Evolutionary conservation across 2,329 filamentous ascomycete genomes (phyloP).

Genomic region (Cadophora luteo-olivacea): DNA sequence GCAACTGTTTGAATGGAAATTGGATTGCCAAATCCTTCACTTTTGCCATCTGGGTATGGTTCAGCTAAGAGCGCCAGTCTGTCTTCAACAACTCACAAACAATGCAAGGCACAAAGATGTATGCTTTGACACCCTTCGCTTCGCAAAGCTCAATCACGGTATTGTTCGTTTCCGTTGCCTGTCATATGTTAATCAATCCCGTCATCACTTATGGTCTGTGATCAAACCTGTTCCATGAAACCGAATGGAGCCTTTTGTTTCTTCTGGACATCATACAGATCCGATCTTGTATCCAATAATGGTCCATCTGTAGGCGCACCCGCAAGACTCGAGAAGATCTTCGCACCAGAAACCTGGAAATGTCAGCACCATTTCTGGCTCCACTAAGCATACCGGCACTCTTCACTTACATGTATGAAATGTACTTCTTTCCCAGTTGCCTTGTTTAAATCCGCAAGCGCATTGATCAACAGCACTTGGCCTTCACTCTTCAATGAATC

Average conservation of each 20-base stretch:
- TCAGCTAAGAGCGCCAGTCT: background rate
- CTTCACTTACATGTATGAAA: constrained; percentile 5
- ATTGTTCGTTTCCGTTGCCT: constrained; percentile 9
- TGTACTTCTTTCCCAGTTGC: background rate
- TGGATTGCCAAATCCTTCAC: constrained; percentile 1
- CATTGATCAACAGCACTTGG: background rate
- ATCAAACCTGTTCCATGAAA: constrained; percentile 1
- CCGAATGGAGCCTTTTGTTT: background rate
- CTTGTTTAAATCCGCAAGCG: background rate
- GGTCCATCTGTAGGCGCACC: background rate
- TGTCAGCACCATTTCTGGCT: background rate
- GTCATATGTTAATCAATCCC: background rate
- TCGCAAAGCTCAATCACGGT: background rate
- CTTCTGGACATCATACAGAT: constrained; percentile 10
- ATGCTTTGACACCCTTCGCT: constrained; percentile 1
- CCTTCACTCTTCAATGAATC: background rate
- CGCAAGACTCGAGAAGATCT: constrained; percentile 3
- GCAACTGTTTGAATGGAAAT: constrained; percentile 9
- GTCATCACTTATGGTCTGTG: background rate
- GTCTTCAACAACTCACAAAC: background rate
- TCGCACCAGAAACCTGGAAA: background rate
- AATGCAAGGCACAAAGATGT: constrained; percentile 5
- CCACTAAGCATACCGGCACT: background rate
- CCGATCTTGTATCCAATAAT: background rate
- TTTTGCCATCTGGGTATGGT: background rate